Evolutionary conservation across 2,329 filamentous ascomycete genomes (phyloP).

Genomic region (Capronia americana): DNA sequence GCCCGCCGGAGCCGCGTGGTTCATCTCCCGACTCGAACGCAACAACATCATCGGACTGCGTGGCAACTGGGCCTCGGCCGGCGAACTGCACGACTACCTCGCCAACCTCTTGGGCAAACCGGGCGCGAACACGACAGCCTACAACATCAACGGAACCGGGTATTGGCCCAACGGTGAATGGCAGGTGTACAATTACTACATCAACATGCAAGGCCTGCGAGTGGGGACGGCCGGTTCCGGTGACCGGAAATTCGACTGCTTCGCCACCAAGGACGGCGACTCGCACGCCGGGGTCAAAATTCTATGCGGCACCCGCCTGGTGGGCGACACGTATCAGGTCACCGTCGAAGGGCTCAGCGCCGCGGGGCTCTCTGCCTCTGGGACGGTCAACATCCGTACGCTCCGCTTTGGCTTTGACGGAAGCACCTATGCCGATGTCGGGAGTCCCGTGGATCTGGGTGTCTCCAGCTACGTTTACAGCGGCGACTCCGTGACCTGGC

Average conservation of each 20-base stretch:
- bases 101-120: not conserved
- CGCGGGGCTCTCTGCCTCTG: not conserved
- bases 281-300: not conserved
- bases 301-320: not conserved
- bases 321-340: not conserved
- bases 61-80: not conserved
- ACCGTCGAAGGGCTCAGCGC: not conserved
- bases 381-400: not conserved
- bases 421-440: not conserved
- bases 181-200: constrained; percentile 1
- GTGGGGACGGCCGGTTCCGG: not conserved
- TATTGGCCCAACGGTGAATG: not conserved
- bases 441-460: not conserved
- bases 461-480: not conserved
- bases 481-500: not conserved
- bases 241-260: not conserved
- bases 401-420: not conserved
- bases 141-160: not conserved
- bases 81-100: not conserved
- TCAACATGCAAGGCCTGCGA: not conserved
- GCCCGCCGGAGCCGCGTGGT: not conserved
- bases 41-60: not conserved
- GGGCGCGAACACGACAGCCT: not conserved
- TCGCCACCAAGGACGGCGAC: not conserved
- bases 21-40: not conserved